A percentile compares a stretch with the other conserved stretches of the same genome.
Evolutionary conservation across 2,329 filamentous ascomycete species (phyloP).

Genomic region (Verticillium dahliae): DNA sequence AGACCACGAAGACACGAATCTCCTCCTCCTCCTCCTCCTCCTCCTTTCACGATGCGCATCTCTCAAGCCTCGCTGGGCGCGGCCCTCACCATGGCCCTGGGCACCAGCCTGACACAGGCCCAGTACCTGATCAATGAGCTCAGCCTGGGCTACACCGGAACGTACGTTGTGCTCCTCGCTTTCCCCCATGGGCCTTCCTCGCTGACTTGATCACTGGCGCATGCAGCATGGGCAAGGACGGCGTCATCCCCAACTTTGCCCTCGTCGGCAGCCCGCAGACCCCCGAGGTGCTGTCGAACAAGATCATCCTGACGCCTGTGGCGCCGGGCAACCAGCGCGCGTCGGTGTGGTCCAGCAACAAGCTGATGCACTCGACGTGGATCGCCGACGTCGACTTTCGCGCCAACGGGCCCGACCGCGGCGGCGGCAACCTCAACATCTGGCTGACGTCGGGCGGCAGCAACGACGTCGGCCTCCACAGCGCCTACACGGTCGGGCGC

Average conservation of each 20-base stretch:
- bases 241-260: constrained; percentile 44
- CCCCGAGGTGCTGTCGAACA: constrained; percentile 74
- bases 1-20: not conserved
- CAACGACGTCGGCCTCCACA: constrained; percentile 59
- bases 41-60: constrained; percentile 34
- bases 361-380: constrained; percentile 65
- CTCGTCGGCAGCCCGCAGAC: constrained; percentile 48
- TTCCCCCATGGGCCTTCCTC: not conserved
- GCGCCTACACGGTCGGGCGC: constrained; percentile 74
- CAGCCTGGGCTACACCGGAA: constrained; percentile 68
- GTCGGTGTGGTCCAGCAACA: constrained; percentile 68
- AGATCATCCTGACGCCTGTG: constrained; percentile 84
- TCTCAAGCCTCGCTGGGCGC: constrained; percentile 16
- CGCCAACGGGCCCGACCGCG: constrained; percentile 76
- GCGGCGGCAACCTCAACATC: constrained; percentile 83
- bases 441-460: constrained; percentile 77
- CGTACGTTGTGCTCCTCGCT: constrained; percentile 36
- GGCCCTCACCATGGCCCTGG: constrained; percentile 34
- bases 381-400: constrained; percentile 81
- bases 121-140: constrained; percentile 65
- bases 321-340: constrained; percentile 80
- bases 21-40: not conserved
- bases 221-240: constrained; percentile 10
- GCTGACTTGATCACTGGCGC: no score
- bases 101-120: constrained; percentile 46